phyloP scores from a whole-genome alignment of 768 basidiomycete genomes.

The Tricholoma flavovirens region DNA sequence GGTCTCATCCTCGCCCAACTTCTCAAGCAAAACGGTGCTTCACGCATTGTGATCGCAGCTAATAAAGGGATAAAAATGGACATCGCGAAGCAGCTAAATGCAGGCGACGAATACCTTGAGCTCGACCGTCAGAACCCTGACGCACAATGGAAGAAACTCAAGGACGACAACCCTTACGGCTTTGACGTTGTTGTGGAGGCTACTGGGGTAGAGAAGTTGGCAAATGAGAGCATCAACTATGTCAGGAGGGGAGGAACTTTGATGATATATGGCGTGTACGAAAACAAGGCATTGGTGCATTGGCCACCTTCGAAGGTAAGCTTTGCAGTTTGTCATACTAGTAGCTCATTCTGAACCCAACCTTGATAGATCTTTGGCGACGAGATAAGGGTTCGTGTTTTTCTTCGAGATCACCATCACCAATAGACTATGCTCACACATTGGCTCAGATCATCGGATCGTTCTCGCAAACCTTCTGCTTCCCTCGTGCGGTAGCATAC shows the following conservation, averaged over 20 bases:
- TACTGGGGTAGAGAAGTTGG: constrained; percentile 76
- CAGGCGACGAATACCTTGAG: constrained; percentile 82
- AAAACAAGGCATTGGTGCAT: constrained; percentile 75
- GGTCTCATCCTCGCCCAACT: constrained; percentile 87
- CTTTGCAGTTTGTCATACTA: too few species aligned
- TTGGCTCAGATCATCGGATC: constrained; percentile 76
- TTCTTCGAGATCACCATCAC: too few species aligned
- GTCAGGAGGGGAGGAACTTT: constrained; percentile 80
- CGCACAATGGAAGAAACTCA: constrained; percentile 75
- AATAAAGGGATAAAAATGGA: constrained; percentile 92
- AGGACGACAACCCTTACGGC: constrained; percentile 77
- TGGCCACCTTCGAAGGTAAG: constrained; percentile 74
- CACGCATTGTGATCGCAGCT: constrained; percentile 75
- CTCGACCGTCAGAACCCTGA: constrained; percentile 71
- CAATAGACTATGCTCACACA: constrained; percentile 1
- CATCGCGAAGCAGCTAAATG: constrained; percentile 72
- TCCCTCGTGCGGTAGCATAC: constrained; percentile 87
- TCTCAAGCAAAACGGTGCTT: constrained; percentile 81
- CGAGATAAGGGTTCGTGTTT: constrained; percentile 34
- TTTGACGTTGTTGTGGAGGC: constrained; percentile 76
- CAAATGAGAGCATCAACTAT: constrained; percentile 86
- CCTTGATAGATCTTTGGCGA: constrained; percentile 62
- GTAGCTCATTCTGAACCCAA: not conserved
- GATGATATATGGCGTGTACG: constrained; percentile 90
- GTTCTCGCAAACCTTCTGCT: constrained; percentile 84